Percentiles rank a stretch among this genome's conserved stretches.
Conservation (phyloP, 208 protist genomes). For the Tritrichomonas foetus region DNA sequence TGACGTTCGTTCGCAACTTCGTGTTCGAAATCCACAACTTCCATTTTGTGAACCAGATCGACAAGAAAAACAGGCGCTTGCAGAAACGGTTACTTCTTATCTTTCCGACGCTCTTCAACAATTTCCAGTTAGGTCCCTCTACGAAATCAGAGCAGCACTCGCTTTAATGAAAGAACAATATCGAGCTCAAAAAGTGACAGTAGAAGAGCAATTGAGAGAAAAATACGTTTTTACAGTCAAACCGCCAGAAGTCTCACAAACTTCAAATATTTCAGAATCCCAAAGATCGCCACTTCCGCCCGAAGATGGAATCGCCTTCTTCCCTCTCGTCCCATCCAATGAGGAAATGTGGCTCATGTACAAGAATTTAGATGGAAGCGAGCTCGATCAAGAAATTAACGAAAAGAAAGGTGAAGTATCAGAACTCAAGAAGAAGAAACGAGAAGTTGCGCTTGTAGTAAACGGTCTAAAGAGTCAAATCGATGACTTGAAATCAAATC, state of each 20-base stretch:
- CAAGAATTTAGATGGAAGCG: background rate
- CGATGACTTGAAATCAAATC: background rate
- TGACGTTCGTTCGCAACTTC: background rate
- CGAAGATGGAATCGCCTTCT: background rate
- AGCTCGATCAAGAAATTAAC: background rate
- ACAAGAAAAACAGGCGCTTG: background rate
- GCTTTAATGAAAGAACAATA: background rate
- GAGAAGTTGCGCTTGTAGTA: background rate
- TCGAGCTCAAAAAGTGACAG: background rate
- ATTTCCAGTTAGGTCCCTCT: background rate
- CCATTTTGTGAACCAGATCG: background rate
- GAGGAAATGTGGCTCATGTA: background rate
- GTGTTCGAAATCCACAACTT: background rate
- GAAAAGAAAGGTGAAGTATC: background rate
- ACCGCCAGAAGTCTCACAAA: background rate
- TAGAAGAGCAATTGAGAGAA: background rate
- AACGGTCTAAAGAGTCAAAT: background rate
- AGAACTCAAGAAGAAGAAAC: background rate
- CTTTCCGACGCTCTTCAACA: slow-evolving; percentile 3
- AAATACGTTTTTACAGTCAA: slow-evolving; percentile 31
- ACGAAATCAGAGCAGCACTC: background rate
- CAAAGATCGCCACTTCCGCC: no score
- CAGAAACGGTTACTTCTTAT: background rate
- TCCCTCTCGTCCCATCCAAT: background rate
- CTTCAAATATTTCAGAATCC: background rate